Evolutionary conservation across 1,284 basidiomycete genomes (phyloP).

Genomic region (Peniophora sp.): DNA sequence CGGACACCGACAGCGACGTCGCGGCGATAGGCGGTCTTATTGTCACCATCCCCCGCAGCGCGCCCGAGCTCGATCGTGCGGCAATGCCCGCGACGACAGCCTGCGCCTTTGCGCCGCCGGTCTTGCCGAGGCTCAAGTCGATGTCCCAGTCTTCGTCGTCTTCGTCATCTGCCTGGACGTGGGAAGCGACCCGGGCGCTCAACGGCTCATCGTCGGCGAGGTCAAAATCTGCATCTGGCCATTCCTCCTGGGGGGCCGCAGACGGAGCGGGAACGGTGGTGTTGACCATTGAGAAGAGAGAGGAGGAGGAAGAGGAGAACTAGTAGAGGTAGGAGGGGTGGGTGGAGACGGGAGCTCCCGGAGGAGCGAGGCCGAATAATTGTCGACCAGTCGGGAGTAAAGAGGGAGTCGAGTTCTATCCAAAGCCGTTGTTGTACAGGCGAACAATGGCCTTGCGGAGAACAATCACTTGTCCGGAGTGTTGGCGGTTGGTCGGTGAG

Average conservation of each 20-base stretch:
- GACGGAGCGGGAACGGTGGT: slow-evolving; percentile 52
- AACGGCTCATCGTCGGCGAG: slow-evolving; percentile 65
- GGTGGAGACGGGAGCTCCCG: slow-evolving; percentile 6
- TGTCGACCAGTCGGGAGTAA: too few species aligned
- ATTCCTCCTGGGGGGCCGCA: slow-evolving; percentile 58
- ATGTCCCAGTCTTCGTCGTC: slow-evolving; percentile 67
- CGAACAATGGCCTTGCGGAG: too few species aligned
- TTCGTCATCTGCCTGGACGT: slow-evolving; percentile 49
- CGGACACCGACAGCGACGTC: slow-evolving; percentile 27
- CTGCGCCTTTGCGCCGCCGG: slow-evolving; percentile 43
- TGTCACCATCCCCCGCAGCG: slow-evolving; percentile 35
- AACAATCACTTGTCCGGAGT: too few species aligned
- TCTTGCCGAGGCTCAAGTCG: slow-evolving; percentile 60
- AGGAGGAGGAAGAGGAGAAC: slow-evolving; percentile 6
- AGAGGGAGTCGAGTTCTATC: too few species aligned
- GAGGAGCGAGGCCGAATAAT: background rate
- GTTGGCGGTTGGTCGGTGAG: too few species aligned
- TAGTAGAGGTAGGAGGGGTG: too few species aligned
- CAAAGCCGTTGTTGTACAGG: too few species aligned
- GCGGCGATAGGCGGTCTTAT: slow-evolving; percentile 49
- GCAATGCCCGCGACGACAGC: slow-evolving; percentile 28
- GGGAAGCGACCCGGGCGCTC: slow-evolving; percentile 36
- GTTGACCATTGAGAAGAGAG: slow-evolving; percentile 30
- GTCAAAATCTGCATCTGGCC: slow-evolving; percentile 80
- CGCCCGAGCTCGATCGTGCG: slow-evolving; percentile 23